A percentile compares a stretch with the other conserved stretches of the same genome.
phyloP scores from a whole-genome alignment of 371 early-diverging fungal genomes.

The Chytridium lagenaria region DNA sequence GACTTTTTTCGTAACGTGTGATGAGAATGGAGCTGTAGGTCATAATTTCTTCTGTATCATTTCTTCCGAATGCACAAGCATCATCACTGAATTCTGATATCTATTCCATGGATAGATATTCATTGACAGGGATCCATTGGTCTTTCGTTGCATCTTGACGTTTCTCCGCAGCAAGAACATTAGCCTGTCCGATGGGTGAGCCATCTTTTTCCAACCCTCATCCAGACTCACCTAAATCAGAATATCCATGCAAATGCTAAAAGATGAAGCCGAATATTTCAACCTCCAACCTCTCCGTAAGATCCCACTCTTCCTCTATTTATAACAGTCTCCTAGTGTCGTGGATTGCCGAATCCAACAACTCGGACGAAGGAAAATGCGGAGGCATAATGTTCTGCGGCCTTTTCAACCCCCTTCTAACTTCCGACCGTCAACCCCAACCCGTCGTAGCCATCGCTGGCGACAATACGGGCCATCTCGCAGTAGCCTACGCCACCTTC shows the following conservation, averaged over 20 bases:
- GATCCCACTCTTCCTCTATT: neutral
- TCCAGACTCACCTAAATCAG: neutral
- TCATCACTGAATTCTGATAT: no score
- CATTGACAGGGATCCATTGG: neutral
- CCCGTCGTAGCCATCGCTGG: neutral
- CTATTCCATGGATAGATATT: neutral
- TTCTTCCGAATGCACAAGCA: neutral
- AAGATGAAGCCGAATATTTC: conserved; percentile 6
- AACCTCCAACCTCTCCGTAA: conserved; percentile 8
- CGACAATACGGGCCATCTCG: conserved; percentile 3
- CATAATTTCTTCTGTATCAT: neutral
- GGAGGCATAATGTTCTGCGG: conserved; percentile 2
- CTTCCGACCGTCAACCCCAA: neutral
- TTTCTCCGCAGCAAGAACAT: neutral
- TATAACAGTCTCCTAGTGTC: neutral
- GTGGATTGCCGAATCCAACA: neutral
- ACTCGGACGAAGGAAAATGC: neutral
- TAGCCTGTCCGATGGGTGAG: neutral
- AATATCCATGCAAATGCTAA: neutral
- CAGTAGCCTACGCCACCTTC: neutral
- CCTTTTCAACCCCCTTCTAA: neutral
- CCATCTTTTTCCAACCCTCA: neutral
- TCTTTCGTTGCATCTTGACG: conserved; percentile 3
- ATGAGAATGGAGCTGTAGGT: neutral
- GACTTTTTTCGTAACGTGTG: neutral